A percentile compares a stretch with the other conserved stretches of the same genome.
These are phyloP conservation scores for Monosporascus sp. DNA, from an alignment of 2,329 filamentous ascomycete species.

Conservation along the genomic window DNA sequence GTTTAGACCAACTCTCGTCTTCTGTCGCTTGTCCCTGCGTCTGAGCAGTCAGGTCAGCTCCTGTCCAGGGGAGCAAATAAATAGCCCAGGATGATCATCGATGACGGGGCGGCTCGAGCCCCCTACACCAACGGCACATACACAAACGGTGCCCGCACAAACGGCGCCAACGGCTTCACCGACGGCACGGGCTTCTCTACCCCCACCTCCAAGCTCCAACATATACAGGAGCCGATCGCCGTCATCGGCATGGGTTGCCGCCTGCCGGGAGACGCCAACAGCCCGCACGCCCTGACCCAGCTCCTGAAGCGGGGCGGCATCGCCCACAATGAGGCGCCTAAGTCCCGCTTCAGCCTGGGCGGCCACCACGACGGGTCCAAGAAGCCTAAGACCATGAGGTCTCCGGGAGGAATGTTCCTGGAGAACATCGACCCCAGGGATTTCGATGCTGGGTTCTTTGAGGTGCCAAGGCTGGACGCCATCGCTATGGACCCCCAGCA, in stretches of 20 bases:
- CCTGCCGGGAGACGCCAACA: slow-evolving; percentile 31
- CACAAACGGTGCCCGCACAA: too few species aligned
- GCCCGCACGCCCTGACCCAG: slow-evolving; percentile 32
- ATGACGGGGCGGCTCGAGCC: too few species aligned
- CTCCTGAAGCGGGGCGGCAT: slow-evolving; percentile 27
- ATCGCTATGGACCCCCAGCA: slow-evolving; percentile 20
- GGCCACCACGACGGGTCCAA: slow-evolving; percentile 32
- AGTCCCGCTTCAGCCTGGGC: slow-evolving; percentile 27
- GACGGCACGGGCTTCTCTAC: too few species aligned
- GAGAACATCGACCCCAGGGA: slow-evolving; percentile 24
- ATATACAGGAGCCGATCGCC: slow-evolving; percentile 31
- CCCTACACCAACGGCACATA: too few species aligned
- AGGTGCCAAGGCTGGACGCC: slow-evolving; percentile 11
- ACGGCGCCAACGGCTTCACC: too few species aligned
- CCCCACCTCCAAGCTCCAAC: too few species aligned
- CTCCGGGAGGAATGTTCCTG: slow-evolving; percentile 33
- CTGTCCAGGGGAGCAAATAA: too few species aligned
- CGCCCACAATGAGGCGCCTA: slow-evolving; percentile 24
- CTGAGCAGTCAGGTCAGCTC: too few species aligned
- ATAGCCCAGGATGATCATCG: too few species aligned
- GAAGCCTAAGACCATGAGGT: slow-evolving; percentile 31
- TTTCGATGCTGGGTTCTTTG: slow-evolving; percentile 31
- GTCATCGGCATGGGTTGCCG: slow-evolving; percentile 38
- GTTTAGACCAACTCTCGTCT: too few species aligned
- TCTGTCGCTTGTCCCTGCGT: too few species aligned